Base-by-base conservation (phyloP, 768 basidiomycete species). In the Leccinum rimulosum region DNA sequence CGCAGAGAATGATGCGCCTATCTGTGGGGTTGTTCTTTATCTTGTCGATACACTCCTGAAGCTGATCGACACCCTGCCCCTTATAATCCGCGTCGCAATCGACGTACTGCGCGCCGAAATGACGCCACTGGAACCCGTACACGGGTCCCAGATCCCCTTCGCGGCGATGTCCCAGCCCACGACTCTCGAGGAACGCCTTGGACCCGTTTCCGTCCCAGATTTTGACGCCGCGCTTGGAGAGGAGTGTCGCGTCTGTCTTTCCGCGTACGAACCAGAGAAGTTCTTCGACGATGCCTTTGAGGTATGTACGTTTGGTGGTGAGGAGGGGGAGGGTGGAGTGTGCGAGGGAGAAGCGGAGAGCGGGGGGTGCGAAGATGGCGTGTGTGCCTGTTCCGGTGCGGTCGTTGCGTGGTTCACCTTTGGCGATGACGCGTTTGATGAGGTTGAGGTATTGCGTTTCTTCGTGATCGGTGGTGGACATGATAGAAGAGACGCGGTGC, bases 121-220 rank as follows among this genome's bases (percentile, higher is more conserved):
- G 93, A 56, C 95, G 80, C 95, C 95, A 98, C 67, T 95, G 94
- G 69, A 97, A 97, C 0, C 95, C 95, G 70, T 99, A 99, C 0
- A 99, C 93, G 0, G 96, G 96, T 0, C 97, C 97, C 4, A 99
- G 75, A 70, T 99, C 97, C 5, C 96, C 96, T 70, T 93, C 90
- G 6, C 90, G 77, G 31, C 94, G 79, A 70, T 95, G 88, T 0
- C 81, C 82, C n/a, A 98, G 73, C 3, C 97, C 96, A 19, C 92
- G 79, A 58, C 82, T 81, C 68, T 94, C 91, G 30, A 98, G 75
- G 68, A 96, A 98, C 64, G 84, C 89, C 61, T 88, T 84, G 3
- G 89, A 89, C 8, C 93, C 95, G 63, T 99, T 98, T 0, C 95
- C 95, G 70, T 98, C 95, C 97, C 97, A 99, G 66, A 99, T 98